Base-by-base conservation (phyloP, 2,329 filamentous ascomycete genomes). In the Stagonosporopsis rhizophila region DNA sequence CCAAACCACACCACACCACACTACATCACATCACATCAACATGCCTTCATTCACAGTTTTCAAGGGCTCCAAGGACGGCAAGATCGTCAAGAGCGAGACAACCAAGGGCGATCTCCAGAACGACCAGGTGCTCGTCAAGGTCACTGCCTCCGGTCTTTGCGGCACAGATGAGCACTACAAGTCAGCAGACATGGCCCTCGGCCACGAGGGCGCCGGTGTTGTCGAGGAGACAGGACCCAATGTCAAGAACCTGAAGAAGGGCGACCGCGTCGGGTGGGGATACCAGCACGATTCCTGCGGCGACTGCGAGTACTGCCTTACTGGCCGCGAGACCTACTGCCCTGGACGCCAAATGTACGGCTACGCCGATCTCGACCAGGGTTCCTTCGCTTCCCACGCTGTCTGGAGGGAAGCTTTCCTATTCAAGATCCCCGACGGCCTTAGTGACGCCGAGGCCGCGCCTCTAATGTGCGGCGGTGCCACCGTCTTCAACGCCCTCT, bases 141-240 rank as follows among this genome's bases (percentile, higher is more conserved):
- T 90, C 59, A 89, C 87, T 15, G 85, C 87, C 55, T 88, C 86
- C 2, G 88, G 88, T 27, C 78, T 90, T 47, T 90, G 88, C 71
- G 86, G 85, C 45, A 90, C 88, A 3, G 82, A 80, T 65, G 71
- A 77, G 55, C 79, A 81, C 72, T 79, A 77, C 71, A 72, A 73
- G 50, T 59, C 67, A 4, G 64, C 64, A 32, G 79, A 80, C 62
- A 81, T 81, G 72, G 79, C 54, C 3, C 77, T 85, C 25, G 83
- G 83, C 41, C 83, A 85, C 71, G 83, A 85, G 65, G 83, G 83
- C 53, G 79, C 81, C 28, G 83, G 83, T 44, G 64, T 83, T 7
- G 76, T 86, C 47, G 77, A 82, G 54, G 74, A 76, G 22, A 58
- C 80, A 25, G 83, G 83, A 6, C 79, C 80, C 12, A 70, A 69